A percentile compares a stretch with the other conserved stretches of the same genome.
Conservation (phyloP, 2,329 filamentous ascomycete genomes). For the Cordyceps cateniannulata region DNA sequence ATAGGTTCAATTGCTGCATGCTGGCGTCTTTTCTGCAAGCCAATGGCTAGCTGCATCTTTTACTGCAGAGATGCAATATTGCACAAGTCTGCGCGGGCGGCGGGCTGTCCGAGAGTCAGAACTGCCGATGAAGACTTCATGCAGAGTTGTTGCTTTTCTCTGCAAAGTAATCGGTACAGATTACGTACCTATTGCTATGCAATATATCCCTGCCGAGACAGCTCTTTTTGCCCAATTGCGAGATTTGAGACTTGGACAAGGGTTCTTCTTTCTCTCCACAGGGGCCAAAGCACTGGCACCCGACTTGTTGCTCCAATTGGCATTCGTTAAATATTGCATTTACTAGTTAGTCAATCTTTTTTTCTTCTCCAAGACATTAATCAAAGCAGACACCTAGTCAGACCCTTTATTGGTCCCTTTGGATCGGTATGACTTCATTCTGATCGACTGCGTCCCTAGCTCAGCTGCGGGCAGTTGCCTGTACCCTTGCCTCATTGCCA, state of each 20-base stretch:
- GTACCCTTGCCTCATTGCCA: background rate
- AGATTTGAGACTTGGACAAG: too few relatives aligned
- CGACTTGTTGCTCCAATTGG: too few relatives aligned
- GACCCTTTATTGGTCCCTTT: background rate
- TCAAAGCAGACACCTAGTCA: background rate
- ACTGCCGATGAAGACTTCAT: background rate
- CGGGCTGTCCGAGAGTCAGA: background rate
- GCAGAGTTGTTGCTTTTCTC: background rate
- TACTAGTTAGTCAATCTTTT: background rate
- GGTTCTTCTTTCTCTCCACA: background rate
- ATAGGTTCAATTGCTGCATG: background rate
- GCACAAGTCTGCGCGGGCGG: background rate
- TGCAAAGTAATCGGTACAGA: background rate
- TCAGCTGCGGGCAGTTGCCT: background rate
- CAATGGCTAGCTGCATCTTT: background rate
- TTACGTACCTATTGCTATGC: too few relatives aligned
- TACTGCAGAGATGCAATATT: too few relatives aligned
- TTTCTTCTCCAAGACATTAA: background rate
- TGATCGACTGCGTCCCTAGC: background rate
- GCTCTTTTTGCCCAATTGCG: too few relatives aligned
- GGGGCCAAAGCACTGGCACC: background rate
- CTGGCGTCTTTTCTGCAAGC: background rate
- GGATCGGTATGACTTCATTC: background rate
- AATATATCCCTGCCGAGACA: background rate
- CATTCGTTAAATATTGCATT: background rate